A percentile compares a stretch with the other conserved stretches of the same genome.
phyloP scores from a whole-genome alignment of 257 asterid species.

The Gynochthodes officinalis region DNA sequence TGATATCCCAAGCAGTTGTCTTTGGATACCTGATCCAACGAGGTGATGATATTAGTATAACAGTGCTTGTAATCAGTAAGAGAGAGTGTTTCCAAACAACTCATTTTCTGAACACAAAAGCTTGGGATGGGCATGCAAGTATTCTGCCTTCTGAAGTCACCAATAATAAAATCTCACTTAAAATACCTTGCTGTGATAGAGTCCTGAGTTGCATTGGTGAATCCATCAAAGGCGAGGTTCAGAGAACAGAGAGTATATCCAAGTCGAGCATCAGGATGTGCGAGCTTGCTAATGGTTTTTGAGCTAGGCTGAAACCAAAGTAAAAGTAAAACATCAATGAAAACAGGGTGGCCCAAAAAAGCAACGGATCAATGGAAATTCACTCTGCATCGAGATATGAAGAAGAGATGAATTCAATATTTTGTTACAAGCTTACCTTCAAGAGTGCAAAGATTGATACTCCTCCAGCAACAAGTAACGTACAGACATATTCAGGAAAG shows the following conservation, averaged over 20 bases:
- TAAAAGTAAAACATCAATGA: neutral
- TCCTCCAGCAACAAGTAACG: constrained; percentile 97
- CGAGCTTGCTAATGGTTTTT: constrained; percentile 86
- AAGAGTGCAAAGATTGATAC: constrained; percentile 88
- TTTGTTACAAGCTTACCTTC: constrained; percentile 44
- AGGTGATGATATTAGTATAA: neutral
- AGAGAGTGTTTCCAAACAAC: neutral
- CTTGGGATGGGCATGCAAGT: neutral
- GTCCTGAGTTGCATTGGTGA: constrained; percentile 99
- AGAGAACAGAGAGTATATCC: constrained; percentile 88
- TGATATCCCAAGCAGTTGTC: constrained; percentile 91
- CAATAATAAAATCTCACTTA: neutral
- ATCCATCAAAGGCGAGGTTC: constrained; percentile 97
- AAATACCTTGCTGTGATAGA: constrained; percentile 72
- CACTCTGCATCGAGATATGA: neutral
- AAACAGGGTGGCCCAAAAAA: neutral
- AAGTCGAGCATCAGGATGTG: constrained; percentile 90
- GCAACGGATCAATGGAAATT: neutral
- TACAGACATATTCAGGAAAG: constrained; percentile 81
- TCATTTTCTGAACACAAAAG: neutral
- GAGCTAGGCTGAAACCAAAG: constrained; percentile 72
- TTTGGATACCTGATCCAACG: constrained; percentile 71
- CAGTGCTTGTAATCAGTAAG: neutral
- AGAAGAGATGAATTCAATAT: neutral
- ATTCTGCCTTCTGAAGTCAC: neutral